Evolutionary conservation across 2,329 filamentous ascomycete genomes (phyloP).

Genomic region (Raffaelea deltoideospora): DNA sequence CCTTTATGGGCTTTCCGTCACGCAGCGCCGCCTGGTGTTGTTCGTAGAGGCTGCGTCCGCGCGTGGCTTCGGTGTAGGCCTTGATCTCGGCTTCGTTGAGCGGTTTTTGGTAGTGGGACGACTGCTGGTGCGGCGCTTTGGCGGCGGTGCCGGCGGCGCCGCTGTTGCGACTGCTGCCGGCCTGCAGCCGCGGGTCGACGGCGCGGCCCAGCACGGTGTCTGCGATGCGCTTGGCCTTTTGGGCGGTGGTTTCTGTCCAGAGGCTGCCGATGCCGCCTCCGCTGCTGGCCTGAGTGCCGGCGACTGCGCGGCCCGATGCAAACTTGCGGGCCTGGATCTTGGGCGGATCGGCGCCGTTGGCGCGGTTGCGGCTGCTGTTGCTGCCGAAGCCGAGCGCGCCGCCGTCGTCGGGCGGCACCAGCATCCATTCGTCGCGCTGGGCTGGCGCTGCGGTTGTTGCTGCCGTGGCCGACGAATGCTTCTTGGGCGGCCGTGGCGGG

Average conservation of each 20-base stretch:
- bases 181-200: slow-evolving; percentile 28
- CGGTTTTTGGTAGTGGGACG: slow-evolving; percentile 48
- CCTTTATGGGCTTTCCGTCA: slow-evolving; percentile 4
- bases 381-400: slow-evolving; percentile 32
- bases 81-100: slow-evolving; percentile 30
- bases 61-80: slow-evolving; percentile 34
- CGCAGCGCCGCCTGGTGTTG: slow-evolving; percentile 32
- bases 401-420: slow-evolving; percentile 46
- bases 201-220: slow-evolving; percentile 68
- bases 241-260: slow-evolving; percentile 85
- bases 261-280: slow-evolving; percentile 44
- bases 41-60: slow-evolving; percentile 44
- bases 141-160: slow-evolving; percentile 3
- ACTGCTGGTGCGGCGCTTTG: slow-evolving; percentile 23
- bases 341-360: slow-evolving; percentile 71
- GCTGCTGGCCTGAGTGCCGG: not conserved
- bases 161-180: slow-evolving; percentile 7
- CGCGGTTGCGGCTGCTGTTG: no score
- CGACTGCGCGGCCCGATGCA: slow-evolving; percentile 42
- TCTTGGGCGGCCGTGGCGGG: slow-evolving; percentile 21
- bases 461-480: slow-evolving; percentile 13
- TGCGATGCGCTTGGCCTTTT: slow-evolving; percentile 67
- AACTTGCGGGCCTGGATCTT: slow-evolving; percentile 74
- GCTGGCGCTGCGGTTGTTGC: slow-evolving; percentile 25
- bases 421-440: slow-evolving; percentile 76